phyloP scores from a whole-genome alignment of 345 rosid species.

The Citrus hindsii region DNA sequence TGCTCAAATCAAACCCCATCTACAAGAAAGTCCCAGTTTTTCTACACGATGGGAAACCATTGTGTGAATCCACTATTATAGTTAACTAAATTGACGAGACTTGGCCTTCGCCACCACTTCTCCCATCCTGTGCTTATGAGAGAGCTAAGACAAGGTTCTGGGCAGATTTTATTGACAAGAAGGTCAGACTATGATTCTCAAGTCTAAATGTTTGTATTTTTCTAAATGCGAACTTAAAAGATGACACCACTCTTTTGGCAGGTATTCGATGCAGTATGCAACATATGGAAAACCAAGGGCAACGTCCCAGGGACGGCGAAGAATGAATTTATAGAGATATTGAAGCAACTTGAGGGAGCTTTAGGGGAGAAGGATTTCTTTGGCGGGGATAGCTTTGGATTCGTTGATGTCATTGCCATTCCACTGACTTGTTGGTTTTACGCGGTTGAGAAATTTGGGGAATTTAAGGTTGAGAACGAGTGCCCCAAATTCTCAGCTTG shows the following conservation, averaged over 20 bases:
- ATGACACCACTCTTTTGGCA: not conserved
- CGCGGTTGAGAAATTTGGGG: too few relatives aligned
- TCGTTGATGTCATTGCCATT: too few relatives aligned
- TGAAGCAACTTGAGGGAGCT: conserved; percentile 53
- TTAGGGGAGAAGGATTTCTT: conserved; percentile 20
- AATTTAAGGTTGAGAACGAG: too few relatives aligned
- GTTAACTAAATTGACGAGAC: conserved; percentile 60
- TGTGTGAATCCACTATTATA: conserved; percentile 56
- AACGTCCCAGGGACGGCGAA: conserved; percentile 39
- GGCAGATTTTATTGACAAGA: conserved; percentile 69
- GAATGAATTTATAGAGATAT: conserved; percentile 40
- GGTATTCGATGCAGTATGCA: conserved; percentile 35
- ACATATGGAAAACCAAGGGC: conserved; percentile 40
- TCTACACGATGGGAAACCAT: conserved; percentile 58
- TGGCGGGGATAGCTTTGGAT: too few relatives aligned
- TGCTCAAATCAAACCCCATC: conserved; percentile 63
- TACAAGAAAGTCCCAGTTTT: conserved; percentile 70
- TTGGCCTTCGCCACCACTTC: conserved; percentile 49
- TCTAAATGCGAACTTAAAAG: too few relatives aligned
- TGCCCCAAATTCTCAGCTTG: too few relatives aligned
- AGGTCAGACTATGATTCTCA: conserved; percentile 26
- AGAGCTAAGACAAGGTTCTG: conserved; percentile 63
- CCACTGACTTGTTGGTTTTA: too few relatives aligned
- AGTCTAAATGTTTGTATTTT: too few relatives aligned
- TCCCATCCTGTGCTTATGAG: conserved; percentile 48